Evolutionary conservation across 148 eudicot species (phyloP).

Genomic region (Vaccinium corymbosum): DNA sequence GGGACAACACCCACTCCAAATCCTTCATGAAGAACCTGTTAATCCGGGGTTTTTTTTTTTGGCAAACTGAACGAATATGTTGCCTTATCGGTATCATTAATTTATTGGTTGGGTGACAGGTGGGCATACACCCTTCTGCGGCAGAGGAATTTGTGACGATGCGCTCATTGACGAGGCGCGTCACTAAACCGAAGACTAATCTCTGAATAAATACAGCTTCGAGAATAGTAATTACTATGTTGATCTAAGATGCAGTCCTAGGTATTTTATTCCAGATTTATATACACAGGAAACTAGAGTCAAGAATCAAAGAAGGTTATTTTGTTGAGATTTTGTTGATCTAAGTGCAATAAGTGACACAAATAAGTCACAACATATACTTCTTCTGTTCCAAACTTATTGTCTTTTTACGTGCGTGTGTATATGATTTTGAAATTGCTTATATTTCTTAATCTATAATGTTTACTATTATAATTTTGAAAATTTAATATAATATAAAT

Average conservation of each 20-base stretch:
- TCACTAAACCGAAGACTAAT: constrained; percentile 69
- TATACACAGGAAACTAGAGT: background rate
- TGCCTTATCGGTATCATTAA: background rate
- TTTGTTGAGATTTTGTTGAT: background rate
- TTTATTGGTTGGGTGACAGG: constrained; percentile 30
- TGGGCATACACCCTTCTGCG: constrained; percentile 89
- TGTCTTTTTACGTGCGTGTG: too few relatives aligned
- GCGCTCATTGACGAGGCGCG: constrained; percentile 64
- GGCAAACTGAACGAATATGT: background rate
- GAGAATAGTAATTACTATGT: background rate
- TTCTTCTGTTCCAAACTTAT: too few relatives aligned
- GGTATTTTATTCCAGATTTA: background rate
- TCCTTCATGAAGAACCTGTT: background rate
- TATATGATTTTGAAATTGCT: too few relatives aligned
- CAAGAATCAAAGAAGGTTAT: background rate
- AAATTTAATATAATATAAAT: too few relatives aligned
- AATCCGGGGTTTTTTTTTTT: background rate
- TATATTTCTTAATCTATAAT: too few relatives aligned
- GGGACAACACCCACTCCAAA: background rate
- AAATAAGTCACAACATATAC: too few relatives aligned
- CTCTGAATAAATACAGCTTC: constrained; percentile 30
- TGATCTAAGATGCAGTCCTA: background rate
- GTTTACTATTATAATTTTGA: too few relatives aligned
- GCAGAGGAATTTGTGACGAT: constrained; percentile 93
- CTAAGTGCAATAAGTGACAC: too few relatives aligned